These are phyloP conservation scores for Hemisphaericaspora subhashii DNA, from an alignment of 1,139 yeast genomes.

Conservation along the genomic window DNA sequence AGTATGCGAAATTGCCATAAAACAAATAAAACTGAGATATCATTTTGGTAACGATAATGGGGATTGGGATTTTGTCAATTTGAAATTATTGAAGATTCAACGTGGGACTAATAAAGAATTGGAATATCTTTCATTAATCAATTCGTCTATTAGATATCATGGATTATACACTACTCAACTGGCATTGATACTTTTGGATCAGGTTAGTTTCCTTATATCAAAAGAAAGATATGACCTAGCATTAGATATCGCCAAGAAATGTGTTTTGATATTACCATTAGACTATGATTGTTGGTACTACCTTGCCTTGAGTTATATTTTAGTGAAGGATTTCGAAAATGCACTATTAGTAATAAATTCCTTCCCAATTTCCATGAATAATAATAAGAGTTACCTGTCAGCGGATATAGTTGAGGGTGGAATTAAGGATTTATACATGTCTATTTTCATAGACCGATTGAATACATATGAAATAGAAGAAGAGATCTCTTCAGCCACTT, in stretches of 20 bases:
- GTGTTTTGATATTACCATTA: constrained; percentile 37
- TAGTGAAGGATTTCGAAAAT: constrained; percentile 27
- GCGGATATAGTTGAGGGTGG: constrained; percentile 27
- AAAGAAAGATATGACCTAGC: constrained; percentile 29
- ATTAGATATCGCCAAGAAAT: constrained; percentile 29
- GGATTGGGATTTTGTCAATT: constrained; percentile 32
- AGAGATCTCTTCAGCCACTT: constrained; percentile 32
- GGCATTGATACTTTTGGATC: constrained; percentile 39
- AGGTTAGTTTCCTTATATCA: constrained; percentile 38
- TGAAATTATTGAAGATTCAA: constrained; percentile 30
- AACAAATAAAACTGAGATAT: constrained; percentile 17
- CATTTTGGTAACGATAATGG: constrained; percentile 15
- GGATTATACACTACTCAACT: constrained; percentile 31
- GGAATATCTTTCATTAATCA: constrained; percentile 28
- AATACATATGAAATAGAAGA: constrained; percentile 19
- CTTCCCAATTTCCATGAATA: constrained; percentile 28
- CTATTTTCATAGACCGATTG: constrained; percentile 27
- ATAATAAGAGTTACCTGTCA: constrained; percentile 16
- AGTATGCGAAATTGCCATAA: constrained; percentile 23
- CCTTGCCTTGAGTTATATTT: constrained; percentile 34
- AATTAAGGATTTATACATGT: constrained; percentile 29
- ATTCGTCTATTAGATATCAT: constrained; percentile 19
- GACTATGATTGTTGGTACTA: constrained; percentile 46
- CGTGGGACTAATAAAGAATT: constrained; percentile 27
- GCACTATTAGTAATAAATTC: constrained; percentile 39